Conservation (phyloP, 352 stramenopile genomes). For the Pythium scleroteichum region DNA sequence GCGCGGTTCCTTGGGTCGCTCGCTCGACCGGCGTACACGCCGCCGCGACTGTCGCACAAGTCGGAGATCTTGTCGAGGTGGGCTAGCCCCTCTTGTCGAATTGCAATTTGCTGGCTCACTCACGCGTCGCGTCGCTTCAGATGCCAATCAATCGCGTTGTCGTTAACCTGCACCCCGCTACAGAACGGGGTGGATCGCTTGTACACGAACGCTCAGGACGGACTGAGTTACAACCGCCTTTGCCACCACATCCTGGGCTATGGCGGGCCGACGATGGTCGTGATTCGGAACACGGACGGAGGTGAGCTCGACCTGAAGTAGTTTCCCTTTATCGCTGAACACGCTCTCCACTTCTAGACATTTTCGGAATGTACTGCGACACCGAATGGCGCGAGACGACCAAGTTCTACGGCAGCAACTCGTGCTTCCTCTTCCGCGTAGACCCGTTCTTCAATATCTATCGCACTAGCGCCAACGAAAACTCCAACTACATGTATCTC, state of each 20-base stretch:
- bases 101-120: too few species aligned
- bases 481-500: slow-evolving; percentile 85
- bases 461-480: slow-evolving; percentile 44
- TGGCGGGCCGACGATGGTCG: slow-evolving; percentile 61
- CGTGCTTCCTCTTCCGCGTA: slow-evolving; percentile 80
- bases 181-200: slow-evolving; percentile 63
- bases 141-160: slow-evolving; percentile 66
- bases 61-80: slow-evolving; percentile 77
- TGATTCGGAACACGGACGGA: slow-evolving; percentile 72
- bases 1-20: slow-evolving; percentile 51
- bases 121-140: slow-evolving; percentile 38
- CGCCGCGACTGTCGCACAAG: slow-evolving; percentile 51
- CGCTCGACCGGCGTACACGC: slow-evolving; percentile 50
- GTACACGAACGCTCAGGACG: slow-evolving; percentile 81
- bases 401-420: slow-evolving; percentile 78
- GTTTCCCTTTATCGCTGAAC: too few species aligned
- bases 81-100: neutral
- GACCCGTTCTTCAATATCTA: slow-evolving; percentile 66
- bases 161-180: slow-evolving; percentile 51
- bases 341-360: slow-evolving; percentile 31
- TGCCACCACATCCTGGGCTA: slow-evolving; percentile 84
- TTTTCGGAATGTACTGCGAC: slow-evolving; percentile 89
- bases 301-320: too few species aligned
- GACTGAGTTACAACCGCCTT: slow-evolving; percentile 82
- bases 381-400: slow-evolving; percentile 84